Percentiles rank a stretch among this genome's conserved stretches.
phyloP scores from a whole-genome alignment of 192 early-diverging fungal genomes.

The Diversispora eburnea region DNA sequence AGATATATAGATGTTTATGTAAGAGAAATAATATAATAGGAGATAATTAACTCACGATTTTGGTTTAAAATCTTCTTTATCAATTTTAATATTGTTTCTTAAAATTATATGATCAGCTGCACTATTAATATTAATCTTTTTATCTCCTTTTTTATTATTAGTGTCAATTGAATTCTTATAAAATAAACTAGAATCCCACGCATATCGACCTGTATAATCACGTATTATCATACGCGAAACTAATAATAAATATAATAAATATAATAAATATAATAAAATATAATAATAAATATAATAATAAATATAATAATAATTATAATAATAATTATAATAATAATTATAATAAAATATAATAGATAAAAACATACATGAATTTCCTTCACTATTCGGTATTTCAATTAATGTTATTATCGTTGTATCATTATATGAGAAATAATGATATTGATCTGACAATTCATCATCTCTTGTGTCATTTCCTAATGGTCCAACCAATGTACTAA shows the following conservation, averaged over 20 bases:
- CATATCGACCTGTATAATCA: conserved; percentile 75
- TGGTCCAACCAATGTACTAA: conserved; percentile 42
- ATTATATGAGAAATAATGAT: conserved; percentile 71
- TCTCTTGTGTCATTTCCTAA: conserved; percentile 34
- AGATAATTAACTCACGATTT: conserved; percentile 17
- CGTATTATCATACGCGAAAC: conserved; percentile 62
- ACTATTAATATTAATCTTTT: conserved; percentile 9
- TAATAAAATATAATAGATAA: no score
- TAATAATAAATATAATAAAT: conserved; percentile 24
- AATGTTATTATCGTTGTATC: conserved; percentile 68
- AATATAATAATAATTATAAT: conserved; percentile 35
- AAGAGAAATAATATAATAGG: not conserved
- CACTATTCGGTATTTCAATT: conserved; percentile 54
- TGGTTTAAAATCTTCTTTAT: not conserved
- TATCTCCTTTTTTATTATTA: not conserved
- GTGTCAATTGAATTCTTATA: conserved; percentile 46
- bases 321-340: no score
- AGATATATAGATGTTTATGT: conserved; percentile 14
- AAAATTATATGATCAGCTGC: conserved; percentile 37
- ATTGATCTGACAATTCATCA: conserved; percentile 44
- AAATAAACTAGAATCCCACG: conserved; percentile 78
- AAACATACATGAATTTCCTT: no score
- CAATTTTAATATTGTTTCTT: conserved; percentile 32
- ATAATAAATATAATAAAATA: no score
- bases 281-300: not conserved